Base-by-base conservation (phyloP, 805 yeast genomes). In the Pichia nakasei region DNA sequence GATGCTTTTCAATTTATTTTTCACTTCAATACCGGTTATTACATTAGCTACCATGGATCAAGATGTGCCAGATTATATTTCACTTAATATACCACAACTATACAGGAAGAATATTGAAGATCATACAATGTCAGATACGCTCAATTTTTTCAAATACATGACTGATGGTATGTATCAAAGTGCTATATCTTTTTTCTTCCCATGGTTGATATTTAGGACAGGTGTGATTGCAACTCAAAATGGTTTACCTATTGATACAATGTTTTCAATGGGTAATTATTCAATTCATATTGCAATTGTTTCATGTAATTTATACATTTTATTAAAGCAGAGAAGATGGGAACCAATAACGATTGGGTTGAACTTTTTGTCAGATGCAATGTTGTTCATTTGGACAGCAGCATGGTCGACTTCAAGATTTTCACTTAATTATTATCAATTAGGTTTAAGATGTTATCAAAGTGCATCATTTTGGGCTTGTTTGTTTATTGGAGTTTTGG, bases 371-470 rank as follows among this genome's bases (percentile, higher is more conserved):
- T 79, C 87, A 13, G 69, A 70, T 42, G 57, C 80, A 48, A 51
- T 83, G 36, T 68, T 83, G 17, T 82, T 72, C 52, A 74, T 78
- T 57, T 85, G 94, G 94, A 76, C 85, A 4, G 89, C 91, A n/a
- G 75, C 79, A 20, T 85, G 89, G 82, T 74, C 87, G 26, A 62
- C 77, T 4, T 60, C 72, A 8, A 22, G 37, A 3, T 61, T 66
- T 44, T 71, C 85, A 9, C 37, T 41, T n/a, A 84, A 78, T 53
- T 80, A 80, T 52, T 85, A 76, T 61, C 69, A 72, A 46, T 76
- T 82, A 21, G 93, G 84, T 3, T 59, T 76, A 2, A 76, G 79
- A 53, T 69, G 72, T 29, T 78, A 78, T 51, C 86, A 88, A 18
- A 63, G 80, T 6, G 65, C 72, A 29, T 56, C 74, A 5, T 80